A percentile compares a stretch with the other conserved stretches of the same genome.
Conservation (phyloP, 441 rosid species). For the Heliophila coronopifolia region DNA sequence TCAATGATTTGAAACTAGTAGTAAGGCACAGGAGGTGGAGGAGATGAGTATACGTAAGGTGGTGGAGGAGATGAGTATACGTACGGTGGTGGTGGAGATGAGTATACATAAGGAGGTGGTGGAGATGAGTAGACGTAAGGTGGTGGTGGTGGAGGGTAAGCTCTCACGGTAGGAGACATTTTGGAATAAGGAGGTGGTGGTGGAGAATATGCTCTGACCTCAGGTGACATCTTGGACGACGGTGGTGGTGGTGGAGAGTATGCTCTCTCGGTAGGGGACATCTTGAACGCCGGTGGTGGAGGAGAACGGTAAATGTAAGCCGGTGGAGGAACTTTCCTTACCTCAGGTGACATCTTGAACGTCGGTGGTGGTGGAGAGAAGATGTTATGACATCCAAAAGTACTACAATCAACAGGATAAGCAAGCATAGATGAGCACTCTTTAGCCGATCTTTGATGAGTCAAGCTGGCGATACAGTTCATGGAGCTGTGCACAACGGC, state of each 20-base stretch:
- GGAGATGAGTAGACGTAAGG: constrained; percentile 23
- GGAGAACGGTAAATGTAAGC: too few relatives aligned
- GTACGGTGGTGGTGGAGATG: constrained; percentile 15
- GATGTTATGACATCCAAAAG: constrained; percentile 34
- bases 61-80: constrained; percentile 16
- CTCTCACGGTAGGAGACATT: constrained; percentile 36
- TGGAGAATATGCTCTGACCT: constrained; percentile 41
- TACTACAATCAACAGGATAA: constrained; percentile 48
- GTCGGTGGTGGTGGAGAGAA: constrained; percentile 27
- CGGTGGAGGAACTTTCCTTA: too few relatives aligned
- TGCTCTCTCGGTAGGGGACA: too few relatives aligned
- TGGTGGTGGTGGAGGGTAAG: constrained; percentile 46
- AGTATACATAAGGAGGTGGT: constrained; percentile 16
- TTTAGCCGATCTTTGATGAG: constrained; percentile 38
- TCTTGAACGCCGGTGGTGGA: too few relatives aligned
- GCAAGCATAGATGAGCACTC: constrained; percentile 45
- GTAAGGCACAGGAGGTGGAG: constrained; percentile 30
- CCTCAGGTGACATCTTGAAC: too few relatives aligned
- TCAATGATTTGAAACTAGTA: constrained; percentile 29
- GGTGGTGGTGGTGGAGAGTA: too few relatives aligned
- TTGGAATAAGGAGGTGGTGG: constrained; percentile 35
- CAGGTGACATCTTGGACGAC: constrained; percentile 35
- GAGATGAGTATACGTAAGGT: constrained; percentile 11
- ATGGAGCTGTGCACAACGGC: constrained; percentile 23
- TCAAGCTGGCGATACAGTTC: constrained; percentile 45